Evolutionary conservation across 225 moss, liverwort and hornwort genomes (phyloP).

Genomic region (Neckera pumila): DNA sequence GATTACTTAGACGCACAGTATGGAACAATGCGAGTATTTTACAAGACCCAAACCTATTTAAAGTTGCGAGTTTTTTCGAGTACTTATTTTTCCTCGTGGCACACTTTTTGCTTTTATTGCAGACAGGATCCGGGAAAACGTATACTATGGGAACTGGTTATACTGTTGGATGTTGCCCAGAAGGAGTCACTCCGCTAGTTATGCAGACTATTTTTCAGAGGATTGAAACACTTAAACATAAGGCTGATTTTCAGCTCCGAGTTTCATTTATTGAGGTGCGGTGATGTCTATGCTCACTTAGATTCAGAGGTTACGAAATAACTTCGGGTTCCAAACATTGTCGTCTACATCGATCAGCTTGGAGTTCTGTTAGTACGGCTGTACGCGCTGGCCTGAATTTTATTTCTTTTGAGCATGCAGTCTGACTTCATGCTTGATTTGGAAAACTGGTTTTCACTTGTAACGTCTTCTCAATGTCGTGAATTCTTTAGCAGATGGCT

Average conservation of each 20-base stretch:
- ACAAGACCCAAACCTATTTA: not conserved
- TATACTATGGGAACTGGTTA: conserved; percentile 96
- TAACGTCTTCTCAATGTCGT: not conserved
- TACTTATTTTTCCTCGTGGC: not conserved
- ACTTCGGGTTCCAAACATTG: not conserved
- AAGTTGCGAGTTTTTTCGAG: not conserved
- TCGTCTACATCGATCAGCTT: not conserved
- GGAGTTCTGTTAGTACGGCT: not conserved
- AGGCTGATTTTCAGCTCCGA: conserved; percentile 84
- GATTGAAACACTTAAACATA: conserved; percentile 59
- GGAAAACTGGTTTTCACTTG: not conserved
- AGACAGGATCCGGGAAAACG: conserved; percentile 97
- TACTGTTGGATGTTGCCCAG: conserved; percentile 67
- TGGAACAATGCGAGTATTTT: not conserved
- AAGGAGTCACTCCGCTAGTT: conserved; percentile 85
- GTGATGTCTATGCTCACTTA: not conserved
- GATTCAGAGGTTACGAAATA: not conserved
- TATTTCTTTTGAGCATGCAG: not conserved
- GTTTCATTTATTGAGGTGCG: conserved; percentile 97
- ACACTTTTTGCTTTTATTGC: not conserved
- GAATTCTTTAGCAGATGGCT: not conserved
- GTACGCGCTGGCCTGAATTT: not conserved
- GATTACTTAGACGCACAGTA: not conserved
- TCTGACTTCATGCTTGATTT: not conserved
- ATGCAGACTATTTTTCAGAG: conserved; percentile 83